A percentile compares a stretch with the other conserved stretches of the same genome.
Evolutionary conservation across 2,329 filamentous ascomycete species (phyloP).

Genomic region (Colletotrichum destructivum): DNA sequence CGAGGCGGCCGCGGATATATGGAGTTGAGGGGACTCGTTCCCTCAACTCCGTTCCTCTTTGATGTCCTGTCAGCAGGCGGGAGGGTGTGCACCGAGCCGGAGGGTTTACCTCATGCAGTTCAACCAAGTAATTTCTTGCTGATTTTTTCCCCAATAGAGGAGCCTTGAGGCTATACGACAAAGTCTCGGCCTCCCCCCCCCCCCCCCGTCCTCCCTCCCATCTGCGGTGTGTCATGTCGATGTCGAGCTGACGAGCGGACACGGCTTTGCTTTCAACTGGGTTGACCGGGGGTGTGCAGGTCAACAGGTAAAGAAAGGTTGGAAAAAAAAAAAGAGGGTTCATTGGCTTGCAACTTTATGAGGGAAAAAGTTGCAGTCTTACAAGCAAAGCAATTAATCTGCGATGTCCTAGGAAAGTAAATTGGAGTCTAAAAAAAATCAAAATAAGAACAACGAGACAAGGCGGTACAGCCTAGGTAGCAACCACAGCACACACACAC

Average conservation of each 20-base stretch:
- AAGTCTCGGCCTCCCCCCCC: not conserved
- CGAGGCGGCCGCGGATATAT: not conserved
- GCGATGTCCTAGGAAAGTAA: constrained; percentile 2
- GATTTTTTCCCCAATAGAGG: not conserved
- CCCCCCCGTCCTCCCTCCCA: not conserved
- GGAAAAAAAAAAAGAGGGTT: constrained; percentile 7
- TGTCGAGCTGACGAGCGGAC: constrained; percentile 9
- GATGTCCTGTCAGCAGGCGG: not conserved
- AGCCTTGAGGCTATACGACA: not conserved
- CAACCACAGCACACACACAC: too few species aligned
- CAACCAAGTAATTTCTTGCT: not conserved
- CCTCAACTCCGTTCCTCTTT: not conserved
- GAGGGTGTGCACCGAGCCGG: constrained; percentile 17
- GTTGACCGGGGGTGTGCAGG: not conserved
- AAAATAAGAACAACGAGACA: too few species aligned
- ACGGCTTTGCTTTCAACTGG: not conserved
- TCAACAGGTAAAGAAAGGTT: not conserved
- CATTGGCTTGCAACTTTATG: constrained; percentile 20
- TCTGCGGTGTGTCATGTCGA: constrained; percentile 20
- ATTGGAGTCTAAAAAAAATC: constrained; percentile 7
- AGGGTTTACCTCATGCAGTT: not conserved
- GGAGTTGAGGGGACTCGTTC: not conserved
- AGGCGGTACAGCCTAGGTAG: too few species aligned
- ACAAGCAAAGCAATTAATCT: too few species aligned
- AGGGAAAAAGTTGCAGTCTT: not conserved